Evolutionary conservation across 495 filamentous ascomycete genomes (phyloP).

Genomic region (Glarea lozoyensis): DNA sequence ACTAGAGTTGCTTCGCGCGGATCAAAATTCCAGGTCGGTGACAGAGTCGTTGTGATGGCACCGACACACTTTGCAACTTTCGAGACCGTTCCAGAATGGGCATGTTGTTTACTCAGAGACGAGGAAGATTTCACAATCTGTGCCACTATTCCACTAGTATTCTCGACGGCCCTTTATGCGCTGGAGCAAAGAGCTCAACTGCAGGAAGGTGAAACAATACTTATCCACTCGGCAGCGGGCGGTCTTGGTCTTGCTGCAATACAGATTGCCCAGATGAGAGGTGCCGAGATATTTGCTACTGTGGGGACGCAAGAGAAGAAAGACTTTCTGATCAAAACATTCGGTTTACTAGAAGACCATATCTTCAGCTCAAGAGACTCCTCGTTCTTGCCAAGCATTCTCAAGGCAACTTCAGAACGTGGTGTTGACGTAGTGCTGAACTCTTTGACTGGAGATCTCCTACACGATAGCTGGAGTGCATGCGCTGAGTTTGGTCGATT

Average conservation of each 20-base stretch:
- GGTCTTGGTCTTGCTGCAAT: conserved; percentile 54
- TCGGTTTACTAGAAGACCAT: no score
- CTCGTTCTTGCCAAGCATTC: no score
- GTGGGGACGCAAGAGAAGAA: conserved; percentile 43
- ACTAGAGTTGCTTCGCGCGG: conserved; percentile 1
- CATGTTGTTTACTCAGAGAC: conserved; percentile 1
- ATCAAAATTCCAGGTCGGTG: conserved; percentile 18
- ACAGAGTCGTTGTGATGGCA: conserved; percentile 30
- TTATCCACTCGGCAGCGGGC: conserved; percentile 52
- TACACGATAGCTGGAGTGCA: conserved; percentile 35
- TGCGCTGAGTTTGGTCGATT: conserved; percentile 40
- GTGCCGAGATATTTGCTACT: conserved; percentile 43
- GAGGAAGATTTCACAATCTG: conserved; percentile 4
- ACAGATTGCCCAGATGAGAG: conserved; percentile 40
- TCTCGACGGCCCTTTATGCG: conserved; percentile 47
- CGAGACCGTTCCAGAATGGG: background rate
- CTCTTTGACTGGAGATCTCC: no score
- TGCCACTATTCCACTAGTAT: conserved; percentile 24
- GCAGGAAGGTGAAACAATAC: conserved; percentile 41
- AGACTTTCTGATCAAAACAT: conserved; percentile 31
- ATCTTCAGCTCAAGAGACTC: no score
- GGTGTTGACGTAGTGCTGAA: no score
- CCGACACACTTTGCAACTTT: conserved; percentile 28
- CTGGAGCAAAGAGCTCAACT: conserved; percentile 33
- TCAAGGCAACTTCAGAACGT: no score